Conservation (phyloP, 805 yeast genomes). For the Yarrowia bubula region DNA sequence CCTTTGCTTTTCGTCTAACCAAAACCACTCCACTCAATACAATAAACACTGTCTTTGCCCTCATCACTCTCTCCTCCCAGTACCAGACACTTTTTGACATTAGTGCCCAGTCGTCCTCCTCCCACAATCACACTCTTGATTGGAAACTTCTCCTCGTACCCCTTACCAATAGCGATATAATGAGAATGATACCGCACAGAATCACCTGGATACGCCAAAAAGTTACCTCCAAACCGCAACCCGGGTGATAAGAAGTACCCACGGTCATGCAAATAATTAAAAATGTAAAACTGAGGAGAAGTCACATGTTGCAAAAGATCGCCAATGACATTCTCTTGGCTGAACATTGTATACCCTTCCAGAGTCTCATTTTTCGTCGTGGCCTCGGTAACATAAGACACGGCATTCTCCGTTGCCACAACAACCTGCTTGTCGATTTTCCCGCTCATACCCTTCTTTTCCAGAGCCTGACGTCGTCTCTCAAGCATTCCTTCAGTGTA, state of each 20-base stretch:
- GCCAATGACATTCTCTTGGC: neutral
- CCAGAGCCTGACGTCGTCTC: constrained; percentile 31
- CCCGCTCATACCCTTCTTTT: constrained; percentile 27
- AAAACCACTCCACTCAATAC: constrained; percentile 96
- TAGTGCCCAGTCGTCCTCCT: constrained; percentile 90
- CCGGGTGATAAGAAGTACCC: constrained; percentile 76
- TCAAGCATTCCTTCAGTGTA: constrained; percentile 30
- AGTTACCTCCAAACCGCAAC: constrained; percentile 83
- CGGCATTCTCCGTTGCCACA: neutral
- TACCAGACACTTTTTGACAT: constrained; percentile 84
- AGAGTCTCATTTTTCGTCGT: neutral
- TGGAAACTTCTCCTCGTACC: constrained; percentile 52
- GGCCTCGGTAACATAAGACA: neutral
- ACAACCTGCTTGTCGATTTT: constrained; percentile 4
- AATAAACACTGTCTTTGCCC: constrained; percentile 47
- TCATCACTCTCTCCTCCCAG: constrained; percentile 40
- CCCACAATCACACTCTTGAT: constrained; percentile 57
- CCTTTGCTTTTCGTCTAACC: constrained; percentile 48
- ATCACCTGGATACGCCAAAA: constrained; percentile 91
- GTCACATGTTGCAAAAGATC: neutral
- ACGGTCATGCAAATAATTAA: constrained; percentile 43
- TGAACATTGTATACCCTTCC: constrained; percentile 2
- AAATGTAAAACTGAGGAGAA: constrained; percentile 40
- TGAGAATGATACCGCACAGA: constrained; percentile 90
- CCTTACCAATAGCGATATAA: constrained; percentile 57